Conservation (phyloP, 768 basidiomycete species). For the Gloeopeniophorella convolvens region DNA sequence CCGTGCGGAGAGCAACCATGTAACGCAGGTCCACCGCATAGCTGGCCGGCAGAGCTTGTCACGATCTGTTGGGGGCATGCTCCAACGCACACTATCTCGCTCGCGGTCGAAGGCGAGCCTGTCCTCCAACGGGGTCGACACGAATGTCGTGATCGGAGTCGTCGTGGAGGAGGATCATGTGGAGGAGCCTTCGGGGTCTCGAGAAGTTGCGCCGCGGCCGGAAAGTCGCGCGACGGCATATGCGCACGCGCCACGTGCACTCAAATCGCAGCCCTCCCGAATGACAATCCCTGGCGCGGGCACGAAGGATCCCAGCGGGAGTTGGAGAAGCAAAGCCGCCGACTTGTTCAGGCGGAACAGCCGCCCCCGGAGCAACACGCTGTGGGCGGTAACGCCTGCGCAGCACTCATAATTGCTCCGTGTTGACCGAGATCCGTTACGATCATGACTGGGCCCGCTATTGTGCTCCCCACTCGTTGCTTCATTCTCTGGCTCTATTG, state of each 20-base stretch:
- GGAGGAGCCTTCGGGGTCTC: constrained; percentile 8
- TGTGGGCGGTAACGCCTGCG: neutral
- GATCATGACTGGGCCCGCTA: no score
- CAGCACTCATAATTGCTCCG: neutral
- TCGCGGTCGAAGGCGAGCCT: constrained; percentile 10
- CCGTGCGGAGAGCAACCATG: constrained; percentile 14
- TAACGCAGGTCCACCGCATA: constrained; percentile 21
- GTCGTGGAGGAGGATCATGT: constrained; percentile 19
- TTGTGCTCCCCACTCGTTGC: neutral
- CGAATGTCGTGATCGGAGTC: constrained; percentile 18
- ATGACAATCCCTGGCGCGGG: constrained; percentile 8
- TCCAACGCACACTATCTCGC: constrained; percentile 16
- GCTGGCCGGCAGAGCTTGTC: constrained; percentile 15
- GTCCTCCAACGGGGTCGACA: neutral
- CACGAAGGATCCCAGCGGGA: neutral
- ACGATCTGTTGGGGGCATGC: constrained; percentile 16
- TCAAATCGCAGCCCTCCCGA: constrained; percentile 2
- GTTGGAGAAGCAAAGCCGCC: constrained; percentile 12
- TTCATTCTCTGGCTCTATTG: no score
- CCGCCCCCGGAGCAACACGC: neutral
- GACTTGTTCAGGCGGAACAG: constrained; percentile 10
- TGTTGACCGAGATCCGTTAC: neutral
- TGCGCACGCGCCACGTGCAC: constrained; percentile 6
- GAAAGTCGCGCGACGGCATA: neutral
- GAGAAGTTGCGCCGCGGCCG: neutral